Percentiles rank a stretch among this genome's conserved stretches.
phyloP scores from a whole-genome alignment of 1,139 yeast genomes.

The Suhomyces guaymorum region DNA sequence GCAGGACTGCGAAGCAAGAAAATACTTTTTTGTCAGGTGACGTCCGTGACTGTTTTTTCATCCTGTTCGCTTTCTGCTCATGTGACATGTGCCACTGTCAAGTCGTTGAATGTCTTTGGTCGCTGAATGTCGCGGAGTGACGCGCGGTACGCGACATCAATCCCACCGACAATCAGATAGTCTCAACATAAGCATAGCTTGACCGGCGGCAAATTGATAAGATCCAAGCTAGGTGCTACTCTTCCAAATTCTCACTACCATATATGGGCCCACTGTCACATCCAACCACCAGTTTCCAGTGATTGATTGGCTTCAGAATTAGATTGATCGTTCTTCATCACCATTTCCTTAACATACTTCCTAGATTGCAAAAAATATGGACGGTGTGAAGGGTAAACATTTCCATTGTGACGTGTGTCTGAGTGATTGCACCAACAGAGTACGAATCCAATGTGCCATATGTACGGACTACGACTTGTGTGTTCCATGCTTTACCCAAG shows the following conservation, averaged over 20 bases:
- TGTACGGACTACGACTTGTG: constrained; percentile 94
- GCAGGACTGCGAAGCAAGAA: too few species aligned
- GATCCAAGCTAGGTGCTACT: too few species aligned
- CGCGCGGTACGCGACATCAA: constrained; percentile 7
- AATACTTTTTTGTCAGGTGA: constrained; percentile 12
- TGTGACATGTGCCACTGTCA: constrained; percentile 1
- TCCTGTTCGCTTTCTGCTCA: neutral
- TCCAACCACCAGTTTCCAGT: neutral
- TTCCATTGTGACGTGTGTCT: constrained; percentile 96
- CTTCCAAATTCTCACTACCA: neutral
- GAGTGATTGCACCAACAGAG: constrained; percentile 89
- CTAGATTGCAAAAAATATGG: constrained; percentile 16
- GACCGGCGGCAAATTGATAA: constrained; percentile 1
- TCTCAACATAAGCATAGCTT: neutral
- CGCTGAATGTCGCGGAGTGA: constrained; percentile 4
- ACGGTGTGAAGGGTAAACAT: constrained; percentile 38
- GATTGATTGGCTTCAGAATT: constrained; percentile 7
- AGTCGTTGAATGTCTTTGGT: constrained; percentile 2
- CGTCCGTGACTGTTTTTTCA: constrained; percentile 10
- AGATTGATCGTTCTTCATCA: constrained; percentile 9
- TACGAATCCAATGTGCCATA: constrained; percentile 86
- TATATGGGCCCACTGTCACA: too few species aligned
- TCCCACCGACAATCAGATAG: constrained; percentile 8
- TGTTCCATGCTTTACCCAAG: constrained; percentile 93
- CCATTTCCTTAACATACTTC: neutral